These are phyloP conservation scores for Dimargaris xerosporica DNA, from an alignment of 192 early-diverging fungal genomes.

Conservation along the genomic window DNA sequence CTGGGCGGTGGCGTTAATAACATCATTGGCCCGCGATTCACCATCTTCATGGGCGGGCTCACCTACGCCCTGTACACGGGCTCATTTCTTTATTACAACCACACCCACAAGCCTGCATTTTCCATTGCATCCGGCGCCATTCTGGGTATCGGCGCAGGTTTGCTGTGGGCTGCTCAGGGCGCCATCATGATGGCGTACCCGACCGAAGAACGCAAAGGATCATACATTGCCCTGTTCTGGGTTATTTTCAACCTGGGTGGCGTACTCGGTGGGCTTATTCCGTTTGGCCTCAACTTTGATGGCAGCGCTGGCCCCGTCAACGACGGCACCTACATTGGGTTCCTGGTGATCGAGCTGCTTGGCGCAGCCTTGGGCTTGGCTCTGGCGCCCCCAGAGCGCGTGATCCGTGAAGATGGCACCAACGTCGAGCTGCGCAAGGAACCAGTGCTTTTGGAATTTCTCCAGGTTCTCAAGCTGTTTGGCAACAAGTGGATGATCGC, in stretches of 20 bases:
- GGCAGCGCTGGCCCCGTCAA: constrained; percentile 27
- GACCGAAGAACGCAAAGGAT: constrained; percentile 61
- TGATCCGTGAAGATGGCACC: constrained; percentile 52
- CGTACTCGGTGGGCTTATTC: constrained; percentile 60
- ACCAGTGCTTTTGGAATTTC: constrained; percentile 38
- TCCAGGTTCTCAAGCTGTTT: constrained; percentile 40
- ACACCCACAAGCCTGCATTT: constrained; percentile 37
- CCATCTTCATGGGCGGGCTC: constrained; percentile 48
- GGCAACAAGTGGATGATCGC: constrained; percentile 46
- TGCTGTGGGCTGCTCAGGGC: constrained; percentile 64
- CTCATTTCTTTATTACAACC: constrained; percentile 57
- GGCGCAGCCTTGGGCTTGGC: constrained; percentile 40
- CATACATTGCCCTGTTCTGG: constrained; percentile 77
- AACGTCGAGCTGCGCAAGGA: constrained; percentile 50
- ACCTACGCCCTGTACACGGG: constrained; percentile 63
- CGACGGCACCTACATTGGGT: constrained; percentile 58
- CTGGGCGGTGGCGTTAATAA: constrained; percentile 65
- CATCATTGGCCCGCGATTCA: constrained; percentile 53
- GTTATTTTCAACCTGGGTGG: constrained; percentile 76
- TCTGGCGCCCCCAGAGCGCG: constrained; percentile 37
- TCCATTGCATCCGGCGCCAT: constrained; percentile 60
- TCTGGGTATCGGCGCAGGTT: constrained; percentile 69
- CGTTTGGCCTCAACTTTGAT: constrained; percentile 55
- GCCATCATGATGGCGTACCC: constrained; percentile 83
- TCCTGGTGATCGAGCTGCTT: constrained; percentile 48